Base-by-base conservation (phyloP, 441 rosid species). In the Pelargonium myrrhifolium region DNA sequence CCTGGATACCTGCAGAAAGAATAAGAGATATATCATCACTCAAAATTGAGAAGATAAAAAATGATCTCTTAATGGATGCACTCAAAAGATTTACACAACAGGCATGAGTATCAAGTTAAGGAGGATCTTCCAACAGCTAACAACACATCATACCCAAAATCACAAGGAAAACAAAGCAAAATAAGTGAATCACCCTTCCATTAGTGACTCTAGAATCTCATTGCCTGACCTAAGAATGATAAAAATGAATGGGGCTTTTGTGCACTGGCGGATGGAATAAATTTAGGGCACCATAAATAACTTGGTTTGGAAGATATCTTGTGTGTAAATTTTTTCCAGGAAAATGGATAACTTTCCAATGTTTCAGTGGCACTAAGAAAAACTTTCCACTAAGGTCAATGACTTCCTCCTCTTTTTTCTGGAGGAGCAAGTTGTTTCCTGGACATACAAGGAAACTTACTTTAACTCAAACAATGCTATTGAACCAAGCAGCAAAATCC, bases 1-100 rank as follows among this genome's bases (percentile, higher is more conserved):
- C 99, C 74, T 89, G 93, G 75, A 95, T 92, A 80, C 98, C 99
- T 95, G 79, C 61, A 73, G 42, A 71, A 70, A 65, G 37, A 65
- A 68, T 6, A 42, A 24, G 17, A 62, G 60, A 22, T 1, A 42
- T 26, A 64, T 64, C 10, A 62, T n/a, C 18, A 14, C 22, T 56
- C 64, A 51, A 9, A 49, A 12, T 55, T 20, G 60, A 55, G 60
- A 21, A 55, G n/a, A n/a, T n/a, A 53, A 9, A 18, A 17, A 22
- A 53, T 11, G 22, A 53, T 53, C 24, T 17, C 59, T 9, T 2
- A 17, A 53, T 17, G 24, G 24, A 9, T 4, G 59, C 59, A 21
- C 6, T 58, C 7, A 58, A 22, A 4, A 39, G 56, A 14, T 22
- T 26, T 39, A 63, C 49, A 45, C 20, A 18, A 10, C 64, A 61